Evolutionary conservation across 2,329 filamentous ascomycete genomes (phyloP), one percentile per base, ranked within the genome.

Genomic region (Westerdykella aurantiaca): DNA sequence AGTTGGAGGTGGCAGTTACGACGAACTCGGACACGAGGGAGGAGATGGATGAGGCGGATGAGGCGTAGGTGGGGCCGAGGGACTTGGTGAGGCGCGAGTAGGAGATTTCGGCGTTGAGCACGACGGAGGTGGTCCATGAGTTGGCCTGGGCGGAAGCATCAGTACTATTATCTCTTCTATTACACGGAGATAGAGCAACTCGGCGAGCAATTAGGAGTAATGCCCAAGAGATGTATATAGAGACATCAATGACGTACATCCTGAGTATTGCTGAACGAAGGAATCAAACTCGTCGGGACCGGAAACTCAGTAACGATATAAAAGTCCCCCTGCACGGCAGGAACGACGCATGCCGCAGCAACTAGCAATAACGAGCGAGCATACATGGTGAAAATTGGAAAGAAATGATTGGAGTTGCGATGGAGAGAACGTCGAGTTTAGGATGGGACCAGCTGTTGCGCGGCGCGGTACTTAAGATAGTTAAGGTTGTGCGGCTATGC

Each of bases 121-220:
- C 50, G 45, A 63, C 58, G 34, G 49, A 56, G 7, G 57, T 55
- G 12, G 60, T 62, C 58, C 60, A 63, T 31, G 42, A 46, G 2
- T 50, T 39, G 21, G 53, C 56, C 60, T 63, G 37, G n/a, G n/a
- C 31, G 9, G 21, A 23, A 23, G 16, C 3, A 6, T 33, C 14
- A 33, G 31, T 21, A 6, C 6, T 6, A 21, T 21, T 21, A 21
- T 21, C 18, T 21, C 18, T 21, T 21, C 18, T 21, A 6, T 6
- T 21, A 21, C 18, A 21, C 18, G 18, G 18, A 21, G 18, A 21
- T 21, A 21, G 3, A 21, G 18, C 3, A 6, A 21, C 6, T 21
- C 6, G 18, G 18, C 6, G 18, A 21, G 18, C 18, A 21, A 21
- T 21, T 21, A 21, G 18, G 18, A 21, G 18, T 21, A 21, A 21